These are phyloP conservation scores for Corchorus olitorius DNA, from an alignment of 345 rosid genomes.

Conservation along the genomic window DNA sequence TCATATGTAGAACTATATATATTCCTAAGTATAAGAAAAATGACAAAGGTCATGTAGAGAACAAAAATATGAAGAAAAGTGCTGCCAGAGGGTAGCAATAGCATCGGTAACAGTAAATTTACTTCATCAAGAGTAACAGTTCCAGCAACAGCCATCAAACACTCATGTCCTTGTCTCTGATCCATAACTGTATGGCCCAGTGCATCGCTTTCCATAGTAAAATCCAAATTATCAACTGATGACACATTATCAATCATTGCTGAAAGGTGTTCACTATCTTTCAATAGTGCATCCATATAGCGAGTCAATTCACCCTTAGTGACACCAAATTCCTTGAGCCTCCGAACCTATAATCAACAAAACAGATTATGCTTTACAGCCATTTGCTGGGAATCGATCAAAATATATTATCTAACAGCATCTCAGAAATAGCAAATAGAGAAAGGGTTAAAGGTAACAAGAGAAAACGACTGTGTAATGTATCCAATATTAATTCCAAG, in stretches of 20 bases:
- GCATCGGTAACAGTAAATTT: constrained; percentile 24
- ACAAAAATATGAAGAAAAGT: constrained; percentile 18
- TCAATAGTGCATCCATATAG: constrained; percentile 92
- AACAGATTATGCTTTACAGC: constrained; percentile 5
- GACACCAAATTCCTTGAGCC: constrained; percentile 99
- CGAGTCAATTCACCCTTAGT: constrained; percentile 97
- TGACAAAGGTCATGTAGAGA: neutral
- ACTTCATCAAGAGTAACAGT: constrained; percentile 95
- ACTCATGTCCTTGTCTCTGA: constrained; percentile 93
- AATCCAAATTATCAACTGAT: constrained; percentile 98
- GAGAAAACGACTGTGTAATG: neutral
- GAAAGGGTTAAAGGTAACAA: constrained; percentile 7
- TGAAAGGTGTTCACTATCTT: constrained; percentile 98
- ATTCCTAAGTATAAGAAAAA: neutral
- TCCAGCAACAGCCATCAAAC: constrained; percentile 85
- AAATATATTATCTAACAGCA: constrained; percentile 1
- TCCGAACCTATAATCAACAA: constrained; percentile 66
- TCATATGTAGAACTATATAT: constrained; percentile 2
- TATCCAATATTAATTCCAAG: neutral
- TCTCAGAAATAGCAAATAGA: neutral
- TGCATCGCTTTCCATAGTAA: constrained; percentile 99
- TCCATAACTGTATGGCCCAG: constrained; percentile 95
- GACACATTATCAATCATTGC: constrained; percentile 98
- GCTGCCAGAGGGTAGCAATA: constrained; percentile 6
- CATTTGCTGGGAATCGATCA: neutral